phyloP scores from a whole-genome alignment of 768 basidiomycete genomes.

The Mycena indigotica region DNA sequence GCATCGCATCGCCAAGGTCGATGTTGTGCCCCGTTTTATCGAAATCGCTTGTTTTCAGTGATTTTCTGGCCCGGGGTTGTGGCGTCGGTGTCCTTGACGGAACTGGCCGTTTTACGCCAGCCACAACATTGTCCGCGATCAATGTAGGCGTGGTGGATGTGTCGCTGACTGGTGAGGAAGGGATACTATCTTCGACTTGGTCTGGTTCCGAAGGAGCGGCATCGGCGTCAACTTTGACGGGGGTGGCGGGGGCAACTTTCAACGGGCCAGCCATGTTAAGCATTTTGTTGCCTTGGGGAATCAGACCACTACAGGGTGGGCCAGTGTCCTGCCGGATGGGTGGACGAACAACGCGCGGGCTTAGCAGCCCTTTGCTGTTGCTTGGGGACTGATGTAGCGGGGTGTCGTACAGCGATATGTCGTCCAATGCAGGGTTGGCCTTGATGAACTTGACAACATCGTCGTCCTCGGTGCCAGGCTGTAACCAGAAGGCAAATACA shows the following conservation, averaged over 20 bases:
- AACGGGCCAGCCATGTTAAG: too few species aligned
- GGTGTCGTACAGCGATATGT: conserved; percentile 7
- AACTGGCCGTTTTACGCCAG: conserved; percentile 10
- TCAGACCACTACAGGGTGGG: too few species aligned
- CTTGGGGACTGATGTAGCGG: too few species aligned
- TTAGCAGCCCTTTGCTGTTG: too few species aligned
- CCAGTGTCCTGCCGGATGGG: too few species aligned
- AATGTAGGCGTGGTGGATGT: not conserved
- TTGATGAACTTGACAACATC: conserved; percentile 31
- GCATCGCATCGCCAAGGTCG: too few species aligned
- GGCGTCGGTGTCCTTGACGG: conserved; percentile 15
- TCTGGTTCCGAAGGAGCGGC: not conserved
- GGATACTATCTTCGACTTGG: not conserved
- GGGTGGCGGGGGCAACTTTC: too few species aligned
- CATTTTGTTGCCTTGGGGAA: too few species aligned
- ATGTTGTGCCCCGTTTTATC: too few species aligned
- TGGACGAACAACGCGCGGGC: too few species aligned
- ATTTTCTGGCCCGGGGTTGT: conserved; percentile 8
- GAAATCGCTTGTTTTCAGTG: conserved; percentile 17
- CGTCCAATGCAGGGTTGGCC: not conserved
- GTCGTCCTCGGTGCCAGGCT: conserved; percentile 58
- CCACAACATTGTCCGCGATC: conserved; percentile 1
- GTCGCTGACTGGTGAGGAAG: not conserved
- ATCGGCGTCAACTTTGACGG: too few species aligned
- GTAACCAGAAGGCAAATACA: conserved; percentile 60